phyloP scores from a whole-genome alignment of 2,329 filamentous ascomycete species.

The Colletotrichum gloeosporioides region DNA sequence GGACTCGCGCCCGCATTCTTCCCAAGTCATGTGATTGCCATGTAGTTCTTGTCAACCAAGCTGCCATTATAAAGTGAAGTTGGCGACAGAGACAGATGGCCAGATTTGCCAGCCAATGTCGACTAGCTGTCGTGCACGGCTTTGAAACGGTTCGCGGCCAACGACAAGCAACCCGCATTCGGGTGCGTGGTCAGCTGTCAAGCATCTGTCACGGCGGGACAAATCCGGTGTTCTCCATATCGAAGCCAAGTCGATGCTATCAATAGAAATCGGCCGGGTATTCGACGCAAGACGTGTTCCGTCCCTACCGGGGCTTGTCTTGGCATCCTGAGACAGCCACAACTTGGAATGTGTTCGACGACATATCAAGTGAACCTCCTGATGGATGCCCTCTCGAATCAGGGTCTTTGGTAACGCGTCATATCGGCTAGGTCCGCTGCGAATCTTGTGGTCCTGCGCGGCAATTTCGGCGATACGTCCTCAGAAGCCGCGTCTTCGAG shows the following conservation, averaged over 20 bases:
- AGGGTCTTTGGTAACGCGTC: not conserved
- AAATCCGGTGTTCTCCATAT: not conserved
- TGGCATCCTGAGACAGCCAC: conserved; percentile 17
- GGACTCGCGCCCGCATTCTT: not conserved
- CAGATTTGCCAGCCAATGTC: not conserved
- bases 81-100: not conserved
- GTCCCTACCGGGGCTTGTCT: conserved; percentile 15
- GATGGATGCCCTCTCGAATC: not conserved
- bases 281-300: conserved; percentile 41
- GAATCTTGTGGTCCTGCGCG: not conserved
- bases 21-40: not conserved
- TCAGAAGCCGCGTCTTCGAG: not conserved
- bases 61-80: not conserved
- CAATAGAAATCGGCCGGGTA: conserved; percentile 24
- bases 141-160: not conserved
- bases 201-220: not conserved
- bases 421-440: not conserved
- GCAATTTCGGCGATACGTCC: not conserved
- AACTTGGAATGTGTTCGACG: not conserved
- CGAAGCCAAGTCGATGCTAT: not conserved
- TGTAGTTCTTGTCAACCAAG: not conserved
- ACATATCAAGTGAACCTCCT: conserved; percentile 5
- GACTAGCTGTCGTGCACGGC: not conserved
- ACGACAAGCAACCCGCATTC: not conserved
- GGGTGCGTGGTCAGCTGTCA: not conserved